These are phyloP conservation scores for Phytopythium sindhum DNA, from an alignment of 352 stramenopile genomes.

Conservation along the genomic window DNA sequence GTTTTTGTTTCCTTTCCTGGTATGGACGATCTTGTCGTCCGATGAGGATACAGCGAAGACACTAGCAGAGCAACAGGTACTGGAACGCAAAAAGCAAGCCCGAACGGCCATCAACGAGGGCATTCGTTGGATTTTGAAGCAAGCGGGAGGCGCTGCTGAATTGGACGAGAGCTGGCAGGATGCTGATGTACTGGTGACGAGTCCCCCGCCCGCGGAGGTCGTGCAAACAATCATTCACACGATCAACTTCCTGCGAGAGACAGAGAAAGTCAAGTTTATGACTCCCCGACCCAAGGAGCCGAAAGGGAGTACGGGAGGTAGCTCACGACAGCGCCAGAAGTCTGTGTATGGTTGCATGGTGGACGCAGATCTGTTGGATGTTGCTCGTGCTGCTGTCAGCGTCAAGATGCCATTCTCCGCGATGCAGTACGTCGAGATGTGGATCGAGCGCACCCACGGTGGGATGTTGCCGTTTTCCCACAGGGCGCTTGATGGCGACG, in stretches of 20 bases:
- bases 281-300: conserved; percentile 18
- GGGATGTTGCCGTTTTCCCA: conserved; percentile 33
- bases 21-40: conserved; percentile 35
- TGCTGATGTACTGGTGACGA: neutral
- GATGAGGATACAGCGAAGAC: neutral
- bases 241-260: conserved; percentile 80
- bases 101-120: conserved; percentile 13
- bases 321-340: neutral
- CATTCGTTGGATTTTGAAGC: conserved; percentile 33
- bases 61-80: neutral
- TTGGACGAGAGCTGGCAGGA: neutral
- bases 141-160: neutral
- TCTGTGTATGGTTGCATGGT: conserved; percentile 55
- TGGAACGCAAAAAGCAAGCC: neutral
- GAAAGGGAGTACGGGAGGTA: neutral
- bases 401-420: conserved; percentile 87
- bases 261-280: conserved; percentile 70
- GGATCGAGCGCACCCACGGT: conserved; percentile 60
- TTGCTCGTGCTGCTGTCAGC: conserved; percentile 58
- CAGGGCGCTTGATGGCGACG: neutral
- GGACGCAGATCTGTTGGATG: conserved; percentile 55
- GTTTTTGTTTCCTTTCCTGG: conserved; percentile 72
- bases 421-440: conserved; percentile 90
- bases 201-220: conserved; percentile 28
- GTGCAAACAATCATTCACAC: conserved; percentile 74